A percentile compares a stretch with the other conserved stretches of the same genome.
Conservation (phyloP, 495 filamentous ascomycete genomes). For the Tetracladium setigerum region DNA sequence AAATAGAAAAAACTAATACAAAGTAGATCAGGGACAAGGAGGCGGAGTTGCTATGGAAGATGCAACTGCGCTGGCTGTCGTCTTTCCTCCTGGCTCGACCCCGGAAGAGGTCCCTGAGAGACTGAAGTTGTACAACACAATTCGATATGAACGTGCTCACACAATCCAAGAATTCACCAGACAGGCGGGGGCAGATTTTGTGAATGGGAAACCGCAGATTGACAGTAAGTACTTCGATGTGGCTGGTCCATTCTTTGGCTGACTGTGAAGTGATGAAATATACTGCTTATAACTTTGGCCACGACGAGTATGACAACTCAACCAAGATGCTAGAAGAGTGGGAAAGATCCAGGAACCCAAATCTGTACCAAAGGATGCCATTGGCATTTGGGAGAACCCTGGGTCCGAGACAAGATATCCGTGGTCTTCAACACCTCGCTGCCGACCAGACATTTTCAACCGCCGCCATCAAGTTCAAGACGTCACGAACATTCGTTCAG, state of each 20-base stretch:
- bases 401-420: conserved; percentile 37
- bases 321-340: conserved; percentile 40
- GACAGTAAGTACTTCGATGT: conserved; percentile 23
- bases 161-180: conserved; percentile 49
- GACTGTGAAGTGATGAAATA: conserved; percentile 34
- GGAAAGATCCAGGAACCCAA: conserved; percentile 31
- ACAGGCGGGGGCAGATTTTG: conserved; percentile 32
- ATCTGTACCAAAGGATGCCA: conserved; percentile 43
- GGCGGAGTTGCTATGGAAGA: conserved; percentile 54
- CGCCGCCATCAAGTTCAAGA: conserved; percentile 48
- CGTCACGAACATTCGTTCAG: conserved; percentile 48
- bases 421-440: conserved; percentile 17
- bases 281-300: conserved; percentile 48
- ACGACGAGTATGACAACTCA: conserved; percentile 52
- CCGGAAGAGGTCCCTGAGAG: conserved; percentile 34
- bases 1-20: background rate
- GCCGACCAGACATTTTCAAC: conserved; percentile 37
- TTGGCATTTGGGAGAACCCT: conserved; percentile 51
- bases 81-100: conserved; percentile 38
- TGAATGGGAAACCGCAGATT: conserved; percentile 21
- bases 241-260: background rate
- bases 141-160: conserved; percentile 43
- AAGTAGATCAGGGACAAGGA: conserved; percentile 45
- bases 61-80: conserved; percentile 43
- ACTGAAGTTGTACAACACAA: conserved; percentile 45